Percentiles rank a stretch among this genome's conserved stretches.
These are phyloP conservation scores for Solanum acaule DNA, from an alignment of 257 asterid genomes.

Conservation along the genomic window DNA sequence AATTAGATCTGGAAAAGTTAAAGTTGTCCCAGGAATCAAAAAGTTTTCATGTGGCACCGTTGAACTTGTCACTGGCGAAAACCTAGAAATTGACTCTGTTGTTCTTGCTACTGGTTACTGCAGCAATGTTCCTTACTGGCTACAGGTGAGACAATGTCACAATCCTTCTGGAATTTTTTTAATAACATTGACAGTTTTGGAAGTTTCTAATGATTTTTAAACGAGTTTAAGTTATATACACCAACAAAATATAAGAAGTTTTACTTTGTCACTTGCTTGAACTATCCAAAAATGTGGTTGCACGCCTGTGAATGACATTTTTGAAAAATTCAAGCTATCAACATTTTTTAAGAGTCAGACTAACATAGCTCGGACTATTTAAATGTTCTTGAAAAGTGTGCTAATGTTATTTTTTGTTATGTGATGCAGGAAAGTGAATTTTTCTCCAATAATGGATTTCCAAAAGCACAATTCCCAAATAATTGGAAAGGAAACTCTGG, in stretches of 20 bases:
- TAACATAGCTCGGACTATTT: not conserved
- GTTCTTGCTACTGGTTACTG: slow-evolving; percentile 78
- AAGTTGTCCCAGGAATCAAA: slow-evolving; percentile 58
- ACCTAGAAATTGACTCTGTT: slow-evolving; percentile 51
- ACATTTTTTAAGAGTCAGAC: not conserved
- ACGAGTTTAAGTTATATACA: not conserved
- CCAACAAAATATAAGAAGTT: not conserved
- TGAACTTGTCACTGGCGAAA: slow-evolving; percentile 46
- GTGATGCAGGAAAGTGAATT: slow-evolving; percentile 53
- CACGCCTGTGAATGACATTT: not conserved
- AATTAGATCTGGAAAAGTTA: slow-evolving; percentile 47
- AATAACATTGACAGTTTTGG: not conserved
- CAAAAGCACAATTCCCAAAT: slow-evolving; percentile 53
- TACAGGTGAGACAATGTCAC: slow-evolving; percentile 47
- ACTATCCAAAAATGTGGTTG: not conserved
- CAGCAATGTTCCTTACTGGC: slow-evolving; percentile 95
- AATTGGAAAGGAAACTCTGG: slow-evolving; percentile 86
- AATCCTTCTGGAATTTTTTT: not conserved
- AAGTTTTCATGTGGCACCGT: slow-evolving; percentile 31
- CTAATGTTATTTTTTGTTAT: slow-evolving; percentile 17
- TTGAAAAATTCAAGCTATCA: too few relatives aligned
- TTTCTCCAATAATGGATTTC: slow-evolving; percentile 60
- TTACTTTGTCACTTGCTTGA: too few relatives aligned
- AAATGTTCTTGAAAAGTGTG: not conserved
- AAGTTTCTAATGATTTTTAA: not conserved